Evolutionary conservation across 441 rosid genomes (phyloP).

Genomic region (Daphne laureola): DNA sequence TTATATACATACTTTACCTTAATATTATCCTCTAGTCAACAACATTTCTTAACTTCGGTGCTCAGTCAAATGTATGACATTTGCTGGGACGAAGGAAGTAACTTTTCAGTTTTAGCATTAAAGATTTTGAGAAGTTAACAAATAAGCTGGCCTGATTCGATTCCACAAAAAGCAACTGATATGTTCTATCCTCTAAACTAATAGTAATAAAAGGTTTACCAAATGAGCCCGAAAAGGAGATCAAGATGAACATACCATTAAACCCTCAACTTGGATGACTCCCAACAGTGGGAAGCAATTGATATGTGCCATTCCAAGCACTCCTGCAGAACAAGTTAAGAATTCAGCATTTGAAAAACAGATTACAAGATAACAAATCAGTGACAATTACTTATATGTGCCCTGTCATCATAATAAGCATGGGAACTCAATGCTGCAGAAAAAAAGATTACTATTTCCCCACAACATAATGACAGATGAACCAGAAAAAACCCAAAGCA

Average conservation of each 20-base stretch:
- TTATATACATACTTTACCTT: too few species aligned
- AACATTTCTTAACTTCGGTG: too few species aligned
- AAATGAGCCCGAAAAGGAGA: constrained; percentile 5
- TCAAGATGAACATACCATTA: constrained; percentile 36
- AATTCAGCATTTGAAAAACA: not conserved
- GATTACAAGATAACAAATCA: not conserved
- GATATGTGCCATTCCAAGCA: constrained; percentile 39
- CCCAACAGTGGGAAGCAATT: constrained; percentile 35
- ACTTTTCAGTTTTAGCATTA: too few species aligned
- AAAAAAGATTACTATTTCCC: too few species aligned
- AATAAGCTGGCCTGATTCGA: too few species aligned
- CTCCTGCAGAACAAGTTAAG: constrained; percentile 32
- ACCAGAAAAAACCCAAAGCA: not conserved
- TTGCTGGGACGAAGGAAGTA: too few species aligned
- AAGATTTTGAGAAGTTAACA: too few species aligned
- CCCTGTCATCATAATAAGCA: not conserved
- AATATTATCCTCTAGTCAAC: too few species aligned
- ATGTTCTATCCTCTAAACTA: not conserved
- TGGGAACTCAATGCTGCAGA: not conserved
- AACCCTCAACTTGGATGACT: constrained; percentile 37
- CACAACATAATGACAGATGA: too few species aligned
- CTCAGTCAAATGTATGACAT: too few species aligned
- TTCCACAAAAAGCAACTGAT: too few species aligned
- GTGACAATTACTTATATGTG: too few species aligned
- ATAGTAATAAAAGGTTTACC: not conserved